These are phyloP conservation scores for Aphanomyces astaci DNA, from an alignment of 352 stramenopile species.

Conservation along the genomic window DNA sequence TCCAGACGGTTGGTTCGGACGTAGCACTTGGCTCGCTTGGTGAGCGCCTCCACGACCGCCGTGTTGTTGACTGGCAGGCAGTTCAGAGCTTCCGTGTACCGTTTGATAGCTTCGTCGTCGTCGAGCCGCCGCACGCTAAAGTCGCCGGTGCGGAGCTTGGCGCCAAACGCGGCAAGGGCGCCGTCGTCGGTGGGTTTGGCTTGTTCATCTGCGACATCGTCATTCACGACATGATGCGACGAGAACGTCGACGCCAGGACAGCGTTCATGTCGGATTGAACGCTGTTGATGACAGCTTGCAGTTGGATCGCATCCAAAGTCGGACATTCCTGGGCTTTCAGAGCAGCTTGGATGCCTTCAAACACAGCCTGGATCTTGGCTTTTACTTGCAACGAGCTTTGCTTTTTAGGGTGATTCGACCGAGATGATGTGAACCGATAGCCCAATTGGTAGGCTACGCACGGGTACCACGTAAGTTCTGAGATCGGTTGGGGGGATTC, in stretches of 20 bases:
- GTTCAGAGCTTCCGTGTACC: conserved; percentile 33
- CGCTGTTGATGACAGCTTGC: conserved; percentile 61
- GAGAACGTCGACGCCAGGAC: neutral
- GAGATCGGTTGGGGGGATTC: conserved; percentile 25
- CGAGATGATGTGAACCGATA: conserved; percentile 44
- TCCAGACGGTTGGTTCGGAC: conserved; percentile 48
- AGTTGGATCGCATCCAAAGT: conserved; percentile 59
- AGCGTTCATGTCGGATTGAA: conserved; percentile 33
- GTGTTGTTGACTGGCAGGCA: conserved; percentile 12
- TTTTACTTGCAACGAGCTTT: conserved; percentile 79
- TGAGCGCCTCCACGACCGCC: conserved; percentile 10
- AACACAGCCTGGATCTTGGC: conserved; percentile 73
- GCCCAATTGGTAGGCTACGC: conserved; percentile 57
- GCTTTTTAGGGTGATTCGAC: conserved; percentile 43
- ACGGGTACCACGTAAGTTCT: conserved; percentile 47
- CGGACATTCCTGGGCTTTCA: conserved; percentile 33
- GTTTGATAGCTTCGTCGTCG: conserved; percentile 45
- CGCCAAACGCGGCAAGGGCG: conserved; percentile 48
- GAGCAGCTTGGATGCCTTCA: conserved; percentile 56
- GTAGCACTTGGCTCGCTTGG: conserved; percentile 14
- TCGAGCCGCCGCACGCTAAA: conserved; percentile 41
- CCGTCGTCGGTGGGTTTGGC: conserved; percentile 4
- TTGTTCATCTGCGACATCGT: conserved; percentile 22
- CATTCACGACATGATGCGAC: conserved; percentile 20
- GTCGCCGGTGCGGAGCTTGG: conserved; percentile 61